Base-by-base conservation (phyloP, 495 filamentous ascomycete genomes). In the Terfezia boudieri region DNA sequence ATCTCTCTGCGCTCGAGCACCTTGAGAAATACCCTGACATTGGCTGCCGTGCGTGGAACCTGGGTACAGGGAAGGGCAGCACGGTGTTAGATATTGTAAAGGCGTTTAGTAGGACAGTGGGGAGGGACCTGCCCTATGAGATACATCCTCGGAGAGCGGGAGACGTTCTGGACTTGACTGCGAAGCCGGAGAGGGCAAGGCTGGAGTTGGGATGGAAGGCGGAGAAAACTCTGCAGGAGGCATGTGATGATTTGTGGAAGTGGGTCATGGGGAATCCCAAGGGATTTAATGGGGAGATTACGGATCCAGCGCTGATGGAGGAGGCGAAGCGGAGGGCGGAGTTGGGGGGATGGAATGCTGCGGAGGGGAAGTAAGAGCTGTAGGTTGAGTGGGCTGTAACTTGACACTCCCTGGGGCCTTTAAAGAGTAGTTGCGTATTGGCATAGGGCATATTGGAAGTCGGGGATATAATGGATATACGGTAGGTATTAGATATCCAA, bases 71-170 rank as follows among this genome's bases (percentile, higher is more conserved):
- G 38, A 82, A 80, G 63, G 90, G 90, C 57, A 87, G 81, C 68
- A 96, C 92, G 10, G 90, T 98, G 37, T 89, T 86, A 68, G 86
- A 98, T 64, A 98, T 98, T 77, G 82, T 98, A 76, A 83, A 84
- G 54, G 86, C 92, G 56, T 98, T 98, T 73, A 84, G 79, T 65
- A 69, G 75, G 37, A 84, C 85, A 36, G 85, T 94, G 32, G 89
- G 90, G 53, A 78, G 76, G 43, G 78, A 89, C 55, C 73, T 96
- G 20, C 78, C 84, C 35, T 96, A 94, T 71, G 74, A 94, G 64
- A 82, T 94, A 41, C 86, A 81, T 9, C 79, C 74, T 22, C 76
- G 92, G 59, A 76, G 90, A 64, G 76, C 77, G 50, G 90, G 90
- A 51, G 90, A 98, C 65, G 90, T 98, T 23, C 70, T 98, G 49